Percentiles rank a stretch among this genome's conserved stretches.
phyloP scores from a whole-genome alignment of 2,329 filamentous ascomycete species.

The Juglanconis sp. region DNA sequence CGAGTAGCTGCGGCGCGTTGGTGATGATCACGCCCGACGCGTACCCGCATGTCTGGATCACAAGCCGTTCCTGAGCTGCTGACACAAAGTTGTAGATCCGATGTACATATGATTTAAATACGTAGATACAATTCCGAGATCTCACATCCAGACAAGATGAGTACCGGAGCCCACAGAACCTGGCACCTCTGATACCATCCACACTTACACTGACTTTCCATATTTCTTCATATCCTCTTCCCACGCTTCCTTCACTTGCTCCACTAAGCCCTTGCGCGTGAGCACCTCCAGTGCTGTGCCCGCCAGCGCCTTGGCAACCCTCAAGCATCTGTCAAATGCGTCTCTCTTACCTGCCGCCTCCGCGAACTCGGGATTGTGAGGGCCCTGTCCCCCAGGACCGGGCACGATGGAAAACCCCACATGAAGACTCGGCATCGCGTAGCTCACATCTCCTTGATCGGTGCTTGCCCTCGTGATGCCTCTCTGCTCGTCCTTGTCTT shows the following conservation, averaged over 20 bases:
- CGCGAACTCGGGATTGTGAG: slow-evolving; percentile 53
- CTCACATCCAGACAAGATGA: too few species aligned
- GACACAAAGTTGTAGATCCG: too few species aligned
- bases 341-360: slow-evolving; percentile 45
- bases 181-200: too few species aligned
- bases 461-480: slow-evolving; percentile 51
- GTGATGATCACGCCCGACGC: too few species aligned
- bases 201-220: background rate
- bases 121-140: too few species aligned
- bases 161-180: too few species aligned
- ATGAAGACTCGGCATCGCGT: slow-evolving; percentile 54
- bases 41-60: too few species aligned
- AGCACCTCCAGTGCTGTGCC: slow-evolving; percentile 47
- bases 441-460: slow-evolving; percentile 58
- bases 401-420: slow-evolving; percentile 48
- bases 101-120: too few species aligned
- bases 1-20: too few species aligned
- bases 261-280: slow-evolving; percentile 37
- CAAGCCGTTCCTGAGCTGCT: too few species aligned
- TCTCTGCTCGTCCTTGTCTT: slow-evolving; percentile 38
- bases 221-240: slow-evolving; percentile 25
- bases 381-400: slow-evolving; percentile 40
- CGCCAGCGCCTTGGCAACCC: slow-evolving; percentile 46
- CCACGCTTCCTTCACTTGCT: slow-evolving; percentile 40
- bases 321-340: slow-evolving; percentile 43